A percentile compares a stretch with the other conserved stretches of the same genome.
Conservation (phyloP, 805 yeast genomes). For the Candida xiaguanensis region DNA sequence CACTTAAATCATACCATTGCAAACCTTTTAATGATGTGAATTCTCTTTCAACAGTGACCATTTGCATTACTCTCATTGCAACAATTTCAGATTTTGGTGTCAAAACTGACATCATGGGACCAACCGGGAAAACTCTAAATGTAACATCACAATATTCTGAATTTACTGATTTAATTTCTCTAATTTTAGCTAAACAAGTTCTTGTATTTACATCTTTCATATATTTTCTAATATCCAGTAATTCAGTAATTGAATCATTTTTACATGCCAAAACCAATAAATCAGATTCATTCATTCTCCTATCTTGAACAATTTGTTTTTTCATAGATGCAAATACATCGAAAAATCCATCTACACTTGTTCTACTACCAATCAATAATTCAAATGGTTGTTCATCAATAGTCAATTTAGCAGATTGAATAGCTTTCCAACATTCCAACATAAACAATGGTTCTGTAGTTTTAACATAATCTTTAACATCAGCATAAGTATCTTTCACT, state of each 20-base stretch:
- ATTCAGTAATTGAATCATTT: constrained; percentile 12
- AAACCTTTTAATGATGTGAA: constrained; percentile 79
- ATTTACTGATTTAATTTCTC: constrained; percentile 62
- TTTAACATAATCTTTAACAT: constrained; percentile 62
- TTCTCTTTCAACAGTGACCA: constrained; percentile 93
- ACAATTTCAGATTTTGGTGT: constrained; percentile 62
- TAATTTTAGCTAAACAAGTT: constrained; percentile 80
- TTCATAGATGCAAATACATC: constrained; percentile 78
- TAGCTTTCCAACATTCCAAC: constrained; percentile 91
- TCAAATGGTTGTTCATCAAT: constrained; percentile 59
- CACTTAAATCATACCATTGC: constrained; percentile 73
- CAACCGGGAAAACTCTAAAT: constrained; percentile 57
- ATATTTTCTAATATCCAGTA: constrained; percentile 20
- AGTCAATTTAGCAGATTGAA: constrained; percentile 68
- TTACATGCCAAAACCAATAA: constrained; percentile 54
- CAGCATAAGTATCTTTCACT: constrained; percentile 54
- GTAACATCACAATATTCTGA: constrained; percentile 74
- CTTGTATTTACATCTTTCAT: constrained; percentile 26
- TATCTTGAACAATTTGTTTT: constrained; percentile 45
- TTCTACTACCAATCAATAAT: constrained; percentile 70
- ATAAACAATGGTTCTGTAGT: constrained; percentile 77
- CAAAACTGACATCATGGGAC: constrained; percentile 50
- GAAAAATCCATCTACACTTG: constrained; percentile 80
- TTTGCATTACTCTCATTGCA: constrained; percentile 74
- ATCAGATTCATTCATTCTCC: constrained; percentile 70